A percentile compares a stretch with the other conserved stretches of the same genome.
Conservation (phyloP, 2,329 filamentous ascomycete species). For the Exophiala lecanii-corni region DNA sequence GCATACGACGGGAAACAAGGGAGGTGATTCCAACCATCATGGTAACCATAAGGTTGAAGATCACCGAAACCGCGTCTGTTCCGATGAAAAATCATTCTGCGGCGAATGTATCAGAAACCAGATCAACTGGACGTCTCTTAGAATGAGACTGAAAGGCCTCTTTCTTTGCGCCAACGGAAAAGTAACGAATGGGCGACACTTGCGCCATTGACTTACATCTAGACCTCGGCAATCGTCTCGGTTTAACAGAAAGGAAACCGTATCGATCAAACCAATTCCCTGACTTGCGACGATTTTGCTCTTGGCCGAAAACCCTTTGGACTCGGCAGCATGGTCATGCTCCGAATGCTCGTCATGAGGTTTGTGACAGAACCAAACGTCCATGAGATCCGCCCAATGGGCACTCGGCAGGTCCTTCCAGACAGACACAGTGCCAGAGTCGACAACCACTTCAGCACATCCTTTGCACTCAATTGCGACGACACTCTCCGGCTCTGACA, state of each 20-base stretch:
- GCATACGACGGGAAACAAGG: neutral
- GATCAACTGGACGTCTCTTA: slow-evolving; percentile 35
- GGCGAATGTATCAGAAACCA: slow-evolving; percentile 57
- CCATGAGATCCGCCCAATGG: slow-evolving; percentile 99
- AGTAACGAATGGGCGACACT: neutral
- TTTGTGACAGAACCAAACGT: slow-evolving; percentile 99
- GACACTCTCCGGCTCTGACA: slow-evolving; percentile 38
- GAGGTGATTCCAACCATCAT: too few species aligned
- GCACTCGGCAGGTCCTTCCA: slow-evolving; percentile 97
- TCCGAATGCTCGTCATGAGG: slow-evolving; percentile 50
- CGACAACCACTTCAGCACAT: slow-evolving; percentile 34
- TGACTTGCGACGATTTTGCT: slow-evolving; percentile 64
- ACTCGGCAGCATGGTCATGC: slow-evolving; percentile 46
- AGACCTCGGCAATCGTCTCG: slow-evolving; percentile 58
- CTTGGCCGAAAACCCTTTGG: slow-evolving; percentile 78
- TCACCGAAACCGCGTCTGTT: too few species aligned
- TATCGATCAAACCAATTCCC: slow-evolving; percentile 73
- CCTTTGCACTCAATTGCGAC: slow-evolving; percentile 31
- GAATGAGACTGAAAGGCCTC: slow-evolving; percentile 40
- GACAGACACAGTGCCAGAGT: slow-evolving; percentile 35
- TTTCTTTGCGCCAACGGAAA: slow-evolving; percentile 51
- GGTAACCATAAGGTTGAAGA: slow-evolving; percentile 24
- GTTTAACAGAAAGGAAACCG: slow-evolving; percentile 68
- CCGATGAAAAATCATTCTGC: slow-evolving; percentile 41
- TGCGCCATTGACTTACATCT: slow-evolving; percentile 30